Percentiles rank a stretch among this genome's conserved stretches.
Evolutionary conservation across 257 asterid species (phyloP).

Genomic region (Solanum peruvianum): DNA sequence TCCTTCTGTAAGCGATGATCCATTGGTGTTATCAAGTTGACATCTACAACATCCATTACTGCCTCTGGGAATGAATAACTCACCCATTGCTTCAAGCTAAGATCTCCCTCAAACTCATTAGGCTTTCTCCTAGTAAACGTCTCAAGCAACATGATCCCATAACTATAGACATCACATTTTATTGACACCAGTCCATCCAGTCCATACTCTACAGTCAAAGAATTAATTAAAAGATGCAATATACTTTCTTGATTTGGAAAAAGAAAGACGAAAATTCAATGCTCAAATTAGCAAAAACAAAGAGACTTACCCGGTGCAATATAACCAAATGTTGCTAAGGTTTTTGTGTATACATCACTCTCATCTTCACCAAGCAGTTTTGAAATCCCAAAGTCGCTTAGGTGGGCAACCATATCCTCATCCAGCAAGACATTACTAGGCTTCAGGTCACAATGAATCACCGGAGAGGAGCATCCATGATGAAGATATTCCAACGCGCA

Average conservation of each 20-base stretch:
- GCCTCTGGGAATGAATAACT: neutral
- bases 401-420: no score
- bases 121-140: neutral
- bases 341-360: no score
- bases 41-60: neutral
- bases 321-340: no score
- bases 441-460: no score
- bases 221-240: neutral
- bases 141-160: neutral
- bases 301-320: no score
- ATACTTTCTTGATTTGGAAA: neutral
- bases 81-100: neutral
- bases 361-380: no score
- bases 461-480: no score
- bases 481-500: no score
- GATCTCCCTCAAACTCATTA: neutral
- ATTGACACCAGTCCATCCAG: neutral
- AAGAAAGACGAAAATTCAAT: no score
- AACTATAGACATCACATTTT: neutral
- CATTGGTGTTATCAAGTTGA: neutral
- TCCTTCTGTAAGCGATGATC: neutral
- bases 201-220: neutral
- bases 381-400: no score
- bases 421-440: no score
- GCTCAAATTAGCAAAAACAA: no score